A percentile compares a stretch with the other conserved stretches of the same genome.
phyloP scores from a whole-genome alignment of 2,329 filamentous ascomycete genomes.

The Aaosphaeria pasadenensis region DNA sequence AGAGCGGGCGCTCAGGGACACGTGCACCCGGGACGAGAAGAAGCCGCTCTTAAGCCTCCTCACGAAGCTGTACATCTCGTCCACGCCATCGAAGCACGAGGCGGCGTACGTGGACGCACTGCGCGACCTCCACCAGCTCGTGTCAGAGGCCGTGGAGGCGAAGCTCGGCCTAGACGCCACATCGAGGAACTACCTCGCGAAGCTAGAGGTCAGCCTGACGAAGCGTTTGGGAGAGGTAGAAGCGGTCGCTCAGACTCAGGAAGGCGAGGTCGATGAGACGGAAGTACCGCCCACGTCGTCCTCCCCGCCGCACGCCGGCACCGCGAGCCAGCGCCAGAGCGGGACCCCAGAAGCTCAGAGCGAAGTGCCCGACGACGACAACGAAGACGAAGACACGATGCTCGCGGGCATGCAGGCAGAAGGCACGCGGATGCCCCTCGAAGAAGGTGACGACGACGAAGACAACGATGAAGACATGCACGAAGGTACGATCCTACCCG shows the following conservation, averaged over 20 bases:
- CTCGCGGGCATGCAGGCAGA: conserved; percentile 32
- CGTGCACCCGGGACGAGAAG: conserved; percentile 74
- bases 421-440: conserved; percentile 32
- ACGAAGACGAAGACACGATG: conserved; percentile 32
- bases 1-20: conserved; percentile 65
- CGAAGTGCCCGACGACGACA: conserved; percentile 9
- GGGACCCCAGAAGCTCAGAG: conserved; percentile 1
- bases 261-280: conserved; percentile 7
- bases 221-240: conserved; percentile 48
- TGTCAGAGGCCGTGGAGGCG: conserved; percentile 47
- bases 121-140: conserved; percentile 42
- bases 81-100: conserved; percentile 43
- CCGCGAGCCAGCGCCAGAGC: no score
- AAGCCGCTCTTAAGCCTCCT: conserved; percentile 66
- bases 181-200: conserved; percentile 53
- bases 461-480: conserved; percentile 19
- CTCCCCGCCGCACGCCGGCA: no score
- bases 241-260: conserved; percentile 10
- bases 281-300: background rate
- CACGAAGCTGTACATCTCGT: conserved; percentile 75
- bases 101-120: conserved; percentile 18
- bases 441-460: conserved; percentile 21
- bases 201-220: conserved; percentile 49
- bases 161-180: conserved; percentile 52
- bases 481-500: conserved; percentile 6